Conservation (phyloP, 345 rosid genomes). For the Trapa bicornis region DNA sequence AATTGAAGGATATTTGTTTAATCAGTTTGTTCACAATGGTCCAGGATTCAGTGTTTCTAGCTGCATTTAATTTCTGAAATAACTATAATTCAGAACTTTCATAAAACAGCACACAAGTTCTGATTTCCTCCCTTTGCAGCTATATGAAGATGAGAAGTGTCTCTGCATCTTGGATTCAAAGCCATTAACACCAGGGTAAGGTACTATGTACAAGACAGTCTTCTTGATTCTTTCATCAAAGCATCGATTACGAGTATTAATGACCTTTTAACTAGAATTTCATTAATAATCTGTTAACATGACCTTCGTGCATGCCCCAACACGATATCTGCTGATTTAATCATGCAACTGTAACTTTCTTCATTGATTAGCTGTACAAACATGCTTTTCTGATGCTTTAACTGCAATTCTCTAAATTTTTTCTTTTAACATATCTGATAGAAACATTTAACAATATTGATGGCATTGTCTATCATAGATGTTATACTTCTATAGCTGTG, state of each 20-base stretch:
- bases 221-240: background rate
- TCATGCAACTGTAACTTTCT: background rate
- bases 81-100: background rate
- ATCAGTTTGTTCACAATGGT: background rate
- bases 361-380: background rate
- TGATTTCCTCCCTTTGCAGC: constrained; percentile 25
- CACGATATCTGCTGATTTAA: background rate
- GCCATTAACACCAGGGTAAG: constrained; percentile 83
- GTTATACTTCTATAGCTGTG: background rate
- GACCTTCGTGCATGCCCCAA: background rate
- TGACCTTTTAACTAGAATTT: too few relatives aligned
- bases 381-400: background rate
- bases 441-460: background rate
- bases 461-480: background rate
- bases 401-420: background rate
- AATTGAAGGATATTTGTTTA: too few relatives aligned
- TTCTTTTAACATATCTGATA: background rate
- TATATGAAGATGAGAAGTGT: constrained; percentile 84
- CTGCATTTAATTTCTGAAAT: background rate
- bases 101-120: background rate
- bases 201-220: constrained; percentile 20
- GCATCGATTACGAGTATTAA: too few relatives aligned
- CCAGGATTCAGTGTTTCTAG: background rate
- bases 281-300: background rate
- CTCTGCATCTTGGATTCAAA: constrained; percentile 73